phyloP scores from a whole-genome alignment of 169 alveolate species.

The Plasmodium cynomolgi region DNA sequence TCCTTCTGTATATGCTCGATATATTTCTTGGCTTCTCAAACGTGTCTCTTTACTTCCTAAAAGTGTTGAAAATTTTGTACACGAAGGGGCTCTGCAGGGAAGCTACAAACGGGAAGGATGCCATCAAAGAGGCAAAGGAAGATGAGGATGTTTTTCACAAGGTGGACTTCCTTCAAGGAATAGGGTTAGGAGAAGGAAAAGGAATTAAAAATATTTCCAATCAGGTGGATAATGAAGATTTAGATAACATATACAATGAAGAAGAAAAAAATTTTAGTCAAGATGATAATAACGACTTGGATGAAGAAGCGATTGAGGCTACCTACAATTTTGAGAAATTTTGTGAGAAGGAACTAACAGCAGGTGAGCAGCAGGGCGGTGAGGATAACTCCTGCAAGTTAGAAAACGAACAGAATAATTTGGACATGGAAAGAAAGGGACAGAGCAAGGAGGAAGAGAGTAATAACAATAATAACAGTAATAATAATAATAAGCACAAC shows the following conservation, averaged over 20 bases:
- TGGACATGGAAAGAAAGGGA: constrained; percentile 56
- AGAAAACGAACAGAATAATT: constrained; percentile 76
- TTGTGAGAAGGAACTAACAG: constrained; percentile 81
- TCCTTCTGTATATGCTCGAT: constrained; percentile 42
- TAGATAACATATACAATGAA: constrained; percentile 76
- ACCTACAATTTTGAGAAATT: constrained; percentile 83
- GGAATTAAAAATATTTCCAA: constrained; percentile 83
- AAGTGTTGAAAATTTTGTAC: constrained; percentile 62
- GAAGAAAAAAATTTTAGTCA: constrained; percentile 81
- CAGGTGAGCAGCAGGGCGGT: constrained; percentile 79
- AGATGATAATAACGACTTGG: constrained; percentile 76
- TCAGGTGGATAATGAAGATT: constrained; percentile 84
- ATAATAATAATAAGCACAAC: constrained; percentile 78
- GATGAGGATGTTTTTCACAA: constrained; percentile 83
- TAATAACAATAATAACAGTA: constrained; percentile 35
- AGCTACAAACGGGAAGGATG: constrained; percentile 76
- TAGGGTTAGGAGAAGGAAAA: constrained; percentile 83
- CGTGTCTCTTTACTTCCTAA: constrained; percentile 61
- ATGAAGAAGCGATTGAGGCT: constrained; percentile 83
- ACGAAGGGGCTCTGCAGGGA: constrained; percentile 78
- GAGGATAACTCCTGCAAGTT: constrained; percentile 81
- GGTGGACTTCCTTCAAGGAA: constrained; percentile 79
- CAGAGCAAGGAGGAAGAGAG: constrained; percentile 76
- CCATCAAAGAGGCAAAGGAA: constrained; percentile 77
- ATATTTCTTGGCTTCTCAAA: constrained; percentile 63